Conservation (phyloP, 164 flowering plant species). For the Sextonia rubra region DNA sequence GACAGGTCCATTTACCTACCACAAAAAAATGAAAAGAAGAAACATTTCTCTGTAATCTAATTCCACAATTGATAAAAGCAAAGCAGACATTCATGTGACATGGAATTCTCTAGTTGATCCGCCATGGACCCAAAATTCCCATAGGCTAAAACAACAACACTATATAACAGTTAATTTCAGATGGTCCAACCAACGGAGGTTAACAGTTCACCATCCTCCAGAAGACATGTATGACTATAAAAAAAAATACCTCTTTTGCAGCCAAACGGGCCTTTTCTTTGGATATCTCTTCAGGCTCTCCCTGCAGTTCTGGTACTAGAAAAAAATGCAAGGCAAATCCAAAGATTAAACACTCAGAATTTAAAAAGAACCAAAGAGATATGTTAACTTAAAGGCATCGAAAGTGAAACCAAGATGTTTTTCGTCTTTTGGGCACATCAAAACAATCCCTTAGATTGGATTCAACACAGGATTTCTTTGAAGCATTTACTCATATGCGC, state of each 20-base stretch:
- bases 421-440: no score
- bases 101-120: not conserved
- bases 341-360: not conserved
- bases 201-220: not conserved
- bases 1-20: constrained; percentile 84
- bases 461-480: no score
- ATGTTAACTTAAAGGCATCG: no score
- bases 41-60: not conserved
- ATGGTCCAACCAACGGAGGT: no score
- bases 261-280: constrained; percentile 92
- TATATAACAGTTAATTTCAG: no score
- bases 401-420: not conserved
- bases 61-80: not conserved
- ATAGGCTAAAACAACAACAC: not conserved
- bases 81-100: not conserved
- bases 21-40: not conserved
- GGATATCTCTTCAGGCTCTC: constrained; percentile 92
- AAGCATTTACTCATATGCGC: no score
- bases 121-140: not conserved
- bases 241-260: constrained; percentile 53
- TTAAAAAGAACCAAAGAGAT: not conserved
- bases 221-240: not conserved
- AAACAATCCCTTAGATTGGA: no score
- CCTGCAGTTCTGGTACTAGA: constrained; percentile 91
- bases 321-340: not conserved